Base-by-base conservation (phyloP, 108 stramenopile genomes). In the Schizochytrium sp. region DNA sequence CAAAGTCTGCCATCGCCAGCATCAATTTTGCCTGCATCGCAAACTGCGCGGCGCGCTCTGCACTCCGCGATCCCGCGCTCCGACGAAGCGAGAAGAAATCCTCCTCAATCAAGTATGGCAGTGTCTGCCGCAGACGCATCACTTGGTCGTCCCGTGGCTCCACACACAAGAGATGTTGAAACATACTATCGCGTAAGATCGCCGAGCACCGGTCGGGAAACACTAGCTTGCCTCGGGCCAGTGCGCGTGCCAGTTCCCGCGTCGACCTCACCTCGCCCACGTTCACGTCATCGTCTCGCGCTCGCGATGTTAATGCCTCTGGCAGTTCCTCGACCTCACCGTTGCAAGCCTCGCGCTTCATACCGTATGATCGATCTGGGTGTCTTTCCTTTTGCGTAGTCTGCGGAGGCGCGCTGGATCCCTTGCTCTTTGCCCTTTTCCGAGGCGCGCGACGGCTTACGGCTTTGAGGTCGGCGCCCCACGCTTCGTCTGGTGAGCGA, bases 81-180 rank as follows among this genome's bases (percentile, higher is more conserved):
- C 41, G 48, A 12, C 76, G 76, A 43, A 83, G 51, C 76, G 76
- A 8, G 4, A 83, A 83, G n/a, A 83, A 83, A 12, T 83, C 76
- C 51, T 83, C 76, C 51, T 83, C 76, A 23, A 83, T 83, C 45
- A 83, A 23, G 4, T 83, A 83, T 12, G 76, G 76, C 45, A 83
- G 4, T 12, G 76, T 83, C 25, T 83, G 76, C 0, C 76, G 76
- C 45, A 83, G 76, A 12, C 76, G 45, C 76, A 53, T 83, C 48
- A 83, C 51, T 45, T 83, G 76, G 76, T 83, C 76, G 25, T 83
- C 76, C 25, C 76, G 76, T 6, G 76, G 76, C 76, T 83, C 76
- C 19, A 83, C 48, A 23, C 76, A 83, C 45, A 83, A 23, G 1
- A 83, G 76, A 23, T 83, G 48, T 4, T 83, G 76, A 34, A 83